Evolutionary conservation across 2,329 filamentous ascomycete genomes (phyloP).

Genomic region (Pseudocercospora ulei): DNA sequence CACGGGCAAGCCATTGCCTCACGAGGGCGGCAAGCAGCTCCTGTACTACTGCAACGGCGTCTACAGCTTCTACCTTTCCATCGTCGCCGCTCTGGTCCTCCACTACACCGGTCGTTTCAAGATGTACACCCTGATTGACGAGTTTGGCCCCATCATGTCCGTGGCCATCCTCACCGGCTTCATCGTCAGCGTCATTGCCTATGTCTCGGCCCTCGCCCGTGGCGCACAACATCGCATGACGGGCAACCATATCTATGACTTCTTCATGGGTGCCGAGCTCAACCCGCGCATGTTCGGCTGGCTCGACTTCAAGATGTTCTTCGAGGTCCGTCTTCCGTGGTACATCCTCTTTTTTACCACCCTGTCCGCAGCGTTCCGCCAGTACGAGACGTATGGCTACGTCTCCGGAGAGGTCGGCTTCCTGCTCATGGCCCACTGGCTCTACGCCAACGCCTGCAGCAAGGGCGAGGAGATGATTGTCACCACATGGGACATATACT

Average conservation of each 20-base stretch:
- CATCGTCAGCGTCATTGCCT: constrained; percentile 70
- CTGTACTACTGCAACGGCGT: constrained; percentile 91
- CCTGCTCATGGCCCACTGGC: constrained; percentile 77
- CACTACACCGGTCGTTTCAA: constrained; percentile 80
- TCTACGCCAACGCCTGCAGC: constrained; percentile 84
- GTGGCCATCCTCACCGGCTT: constrained; percentile 89
- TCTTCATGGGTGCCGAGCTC: constrained; percentile 82
- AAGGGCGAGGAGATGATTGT: constrained; percentile 89
- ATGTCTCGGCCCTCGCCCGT: constrained; percentile 70
- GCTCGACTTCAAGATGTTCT: constrained; percentile 91
- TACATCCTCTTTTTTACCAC: constrained; percentile 76
- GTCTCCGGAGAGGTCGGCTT: constrained; percentile 77
- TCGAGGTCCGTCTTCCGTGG: constrained; percentile 85
- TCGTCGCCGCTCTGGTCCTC: constrained; percentile 57
- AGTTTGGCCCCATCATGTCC: constrained; percentile 86
- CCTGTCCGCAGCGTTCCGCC: constrained; percentile 65
- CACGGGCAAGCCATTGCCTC: constrained; percentile 77
- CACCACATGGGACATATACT: constrained; percentile 92
- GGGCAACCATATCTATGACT: constrained; percentile 69
- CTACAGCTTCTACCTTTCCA: constrained; percentile 77
- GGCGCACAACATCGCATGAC: constrained; percentile 90
- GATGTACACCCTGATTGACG: constrained; percentile 83
- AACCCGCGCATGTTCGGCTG: constrained; percentile 69
- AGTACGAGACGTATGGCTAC: constrained; percentile 77
- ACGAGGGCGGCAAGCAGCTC: constrained; percentile 74